A percentile compares a stretch with the other conserved stretches of the same genome.
These are phyloP conservation scores for Penicillium italicum DNA, from an alignment of 2,329 filamentous ascomycete species.

Conservation along the genomic window DNA sequence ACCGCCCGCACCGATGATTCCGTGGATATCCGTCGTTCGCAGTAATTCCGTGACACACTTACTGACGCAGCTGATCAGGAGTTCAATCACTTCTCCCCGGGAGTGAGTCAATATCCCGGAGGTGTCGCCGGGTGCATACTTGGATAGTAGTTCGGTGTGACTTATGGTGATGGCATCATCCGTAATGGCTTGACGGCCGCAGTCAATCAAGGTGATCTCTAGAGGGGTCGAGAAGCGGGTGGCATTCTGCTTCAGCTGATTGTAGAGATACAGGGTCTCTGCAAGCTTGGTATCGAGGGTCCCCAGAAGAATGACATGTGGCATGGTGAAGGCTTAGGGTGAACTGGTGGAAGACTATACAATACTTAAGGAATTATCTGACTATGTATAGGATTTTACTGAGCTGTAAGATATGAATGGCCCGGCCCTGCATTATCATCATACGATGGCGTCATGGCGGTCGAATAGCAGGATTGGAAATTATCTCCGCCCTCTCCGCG, in stretches of 20 bases:
- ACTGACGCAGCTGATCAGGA: background rate
- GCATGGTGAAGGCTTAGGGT: background rate
- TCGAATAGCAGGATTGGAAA: background rate
- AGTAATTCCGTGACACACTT: background rate
- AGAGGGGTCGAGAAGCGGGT: background rate
- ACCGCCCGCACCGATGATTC: background rate
- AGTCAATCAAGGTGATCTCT: background rate
- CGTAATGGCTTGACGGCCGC: background rate
- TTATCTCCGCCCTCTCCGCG: background rate
- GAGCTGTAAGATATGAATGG: background rate
- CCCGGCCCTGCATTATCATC: background rate
- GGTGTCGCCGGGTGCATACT: background rate
- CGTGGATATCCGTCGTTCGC: background rate
- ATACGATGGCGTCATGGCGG: background rate
- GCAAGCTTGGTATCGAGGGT: background rate
- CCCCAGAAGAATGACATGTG: background rate
- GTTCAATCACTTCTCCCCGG: background rate
- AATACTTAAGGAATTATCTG: background rate
- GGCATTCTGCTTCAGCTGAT: background rate
- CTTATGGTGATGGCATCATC: background rate
- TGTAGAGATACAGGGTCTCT: background rate
- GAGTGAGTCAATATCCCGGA: background rate
- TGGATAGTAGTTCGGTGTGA: background rate
- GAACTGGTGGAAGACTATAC: background rate
- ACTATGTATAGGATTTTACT: background rate